Evolutionary conservation across 441 rosid species (phyloP).

Genomic region (Pelargonium citronellum): DNA sequence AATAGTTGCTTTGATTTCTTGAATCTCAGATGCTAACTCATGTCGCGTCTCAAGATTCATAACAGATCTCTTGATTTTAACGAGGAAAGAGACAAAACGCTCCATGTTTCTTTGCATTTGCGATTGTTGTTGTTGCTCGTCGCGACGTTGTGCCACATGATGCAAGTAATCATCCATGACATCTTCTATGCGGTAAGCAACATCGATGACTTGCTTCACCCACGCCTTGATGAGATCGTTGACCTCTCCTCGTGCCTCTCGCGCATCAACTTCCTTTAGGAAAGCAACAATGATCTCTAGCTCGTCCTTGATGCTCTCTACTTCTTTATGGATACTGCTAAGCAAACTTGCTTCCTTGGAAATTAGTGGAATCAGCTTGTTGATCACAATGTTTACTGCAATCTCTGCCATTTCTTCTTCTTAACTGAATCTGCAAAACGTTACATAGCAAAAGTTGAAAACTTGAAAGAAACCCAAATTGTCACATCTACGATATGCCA

Average conservation of each 20-base stretch:
- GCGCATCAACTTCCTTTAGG: conserved; percentile 18
- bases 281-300: conserved; percentile 10
- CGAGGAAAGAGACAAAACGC: too few species aligned
- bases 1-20: background rate
- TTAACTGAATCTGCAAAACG: too few species aligned
- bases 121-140: too few species aligned
- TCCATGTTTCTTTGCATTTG: too few species aligned
- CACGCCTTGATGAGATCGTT: background rate
- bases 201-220: conserved; percentile 20
- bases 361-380: background rate
- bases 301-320: background rate
- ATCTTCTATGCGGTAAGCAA: conserved; percentile 22
- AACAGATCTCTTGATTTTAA: background rate
- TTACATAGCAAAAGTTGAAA: too few species aligned
- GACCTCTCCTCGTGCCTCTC: background rate
- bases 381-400: background rate
- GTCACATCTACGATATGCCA: too few species aligned
- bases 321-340: background rate
- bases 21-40: conserved; percentile 5
- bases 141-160: background rate
- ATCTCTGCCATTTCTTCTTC: conserved; percentile 2
- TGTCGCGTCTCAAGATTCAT: background rate
- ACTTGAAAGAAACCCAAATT: too few species aligned
- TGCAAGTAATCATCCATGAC: conserved; percentile 21
- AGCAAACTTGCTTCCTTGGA: background rate